These are phyloP conservation scores for Botrytis fragariae DNA, from an alignment of 2,329 filamentous ascomycete species.

Conservation along the genomic window DNA sequence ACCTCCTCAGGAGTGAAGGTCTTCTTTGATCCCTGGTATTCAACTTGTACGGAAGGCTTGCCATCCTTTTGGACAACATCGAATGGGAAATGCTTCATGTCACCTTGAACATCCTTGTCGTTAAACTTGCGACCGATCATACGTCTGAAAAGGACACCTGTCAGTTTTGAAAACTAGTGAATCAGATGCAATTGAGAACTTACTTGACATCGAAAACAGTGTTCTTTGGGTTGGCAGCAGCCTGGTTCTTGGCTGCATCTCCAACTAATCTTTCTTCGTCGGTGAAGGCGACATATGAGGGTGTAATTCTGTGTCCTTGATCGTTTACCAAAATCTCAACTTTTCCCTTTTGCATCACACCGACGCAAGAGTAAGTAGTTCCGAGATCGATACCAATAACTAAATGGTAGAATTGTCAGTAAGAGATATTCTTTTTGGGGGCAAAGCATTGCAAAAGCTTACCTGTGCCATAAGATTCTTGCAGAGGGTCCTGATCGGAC, in stretches of 20 bases:
- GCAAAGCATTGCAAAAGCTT: slow-evolving; percentile 25
- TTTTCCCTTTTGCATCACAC: slow-evolving; percentile 94
- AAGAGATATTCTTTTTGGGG: background rate
- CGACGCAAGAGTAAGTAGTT: slow-evolving; percentile 86
- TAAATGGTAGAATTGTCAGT: slow-evolving; percentile 35
- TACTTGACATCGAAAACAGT: slow-evolving; percentile 54
- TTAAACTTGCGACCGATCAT: slow-evolving; percentile 80
- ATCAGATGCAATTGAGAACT: slow-evolving; percentile 42
- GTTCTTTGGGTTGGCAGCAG: slow-evolving; percentile 38
- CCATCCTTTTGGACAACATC: slow-evolving; percentile 85
- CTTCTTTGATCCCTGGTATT: slow-evolving; percentile 51
- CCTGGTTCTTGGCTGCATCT: slow-evolving; percentile 97
- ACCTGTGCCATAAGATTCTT: slow-evolving; percentile 75
- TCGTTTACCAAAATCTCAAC: slow-evolving; percentile 96
- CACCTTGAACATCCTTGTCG: slow-evolving; percentile 84
- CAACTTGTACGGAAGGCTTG: slow-evolving; percentile 80
- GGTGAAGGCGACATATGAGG: slow-evolving; percentile 93
- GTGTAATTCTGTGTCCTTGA: slow-evolving; percentile 94
- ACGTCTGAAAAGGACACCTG: slow-evolving; percentile 52
- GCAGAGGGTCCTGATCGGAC: slow-evolving; percentile 62
- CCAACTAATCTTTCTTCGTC: slow-evolving; percentile 95
- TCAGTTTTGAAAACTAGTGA: slow-evolving; percentile 37
- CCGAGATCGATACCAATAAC: slow-evolving; percentile 96
- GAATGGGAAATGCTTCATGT: slow-evolving; percentile 99
- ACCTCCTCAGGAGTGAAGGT: slow-evolving; percentile 83